Evolutionary conservation across 345 rosid species (phyloP).

Genomic region (Cardamine resedifolia): DNA sequence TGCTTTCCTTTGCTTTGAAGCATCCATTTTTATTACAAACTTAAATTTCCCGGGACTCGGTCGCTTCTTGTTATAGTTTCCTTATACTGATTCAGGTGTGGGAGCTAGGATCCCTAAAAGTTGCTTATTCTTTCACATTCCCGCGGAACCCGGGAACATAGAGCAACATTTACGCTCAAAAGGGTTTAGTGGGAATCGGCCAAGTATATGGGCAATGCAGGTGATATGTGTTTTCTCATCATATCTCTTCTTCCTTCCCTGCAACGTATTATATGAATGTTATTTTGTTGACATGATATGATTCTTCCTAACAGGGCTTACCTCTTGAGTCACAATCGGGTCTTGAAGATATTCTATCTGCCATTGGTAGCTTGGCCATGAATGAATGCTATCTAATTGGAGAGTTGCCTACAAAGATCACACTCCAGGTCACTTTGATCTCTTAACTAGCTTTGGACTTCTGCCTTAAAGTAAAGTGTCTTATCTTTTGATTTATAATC

Average conservation of each 20-base stretch:
- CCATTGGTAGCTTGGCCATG: constrained; percentile 62
- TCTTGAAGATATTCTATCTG: constrained; percentile 60
- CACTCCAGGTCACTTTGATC: constrained; percentile 46
- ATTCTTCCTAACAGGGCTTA: constrained; percentile 50
- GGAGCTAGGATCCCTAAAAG: constrained; percentile 79
- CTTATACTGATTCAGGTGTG: constrained; percentile 51
- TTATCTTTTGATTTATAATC: neutral
- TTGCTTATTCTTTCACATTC: constrained; percentile 73
- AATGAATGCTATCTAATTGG: constrained; percentile 68
- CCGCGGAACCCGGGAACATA: constrained; percentile 49
- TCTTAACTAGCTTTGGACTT: constrained; percentile 4
- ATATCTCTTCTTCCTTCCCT: neutral
- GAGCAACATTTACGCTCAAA: constrained; percentile 50
- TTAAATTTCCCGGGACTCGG: neutral
- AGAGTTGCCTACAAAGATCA: constrained; percentile 66
- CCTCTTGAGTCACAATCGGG: constrained; percentile 60
- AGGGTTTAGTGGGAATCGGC: constrained; percentile 73
- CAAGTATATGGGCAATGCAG: constrained; percentile 91
- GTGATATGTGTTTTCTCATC: constrained; percentile 38
- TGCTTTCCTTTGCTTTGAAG: constrained; percentile 16
- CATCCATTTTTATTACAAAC: neutral
- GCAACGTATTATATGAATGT: neutral
- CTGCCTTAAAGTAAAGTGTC: neutral
- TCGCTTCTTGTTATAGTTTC: neutral
- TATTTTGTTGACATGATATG: constrained; percentile 1